Evolutionary conservation across 768 basidiomycete genomes (phyloP), one percentile per base, ranked within the genome.

Genomic region (Dentipellis sp.): DNA sequence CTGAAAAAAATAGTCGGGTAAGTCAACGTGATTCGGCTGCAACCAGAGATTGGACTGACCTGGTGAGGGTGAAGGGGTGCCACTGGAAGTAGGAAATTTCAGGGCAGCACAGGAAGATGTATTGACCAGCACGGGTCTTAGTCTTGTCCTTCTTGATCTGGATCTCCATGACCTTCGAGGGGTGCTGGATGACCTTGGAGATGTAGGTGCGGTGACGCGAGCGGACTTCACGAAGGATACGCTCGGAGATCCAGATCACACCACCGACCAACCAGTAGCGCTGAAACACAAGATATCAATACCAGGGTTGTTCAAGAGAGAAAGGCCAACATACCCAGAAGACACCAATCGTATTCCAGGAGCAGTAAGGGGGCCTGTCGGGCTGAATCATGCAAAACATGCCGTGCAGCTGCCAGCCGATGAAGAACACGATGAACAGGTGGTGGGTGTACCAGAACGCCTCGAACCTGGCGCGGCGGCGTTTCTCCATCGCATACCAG

Each of bases 71-170:
- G 78, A 97, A 97, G 9, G 94, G 93, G 66, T 97, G 94, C 89
- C 93, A 97, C 68, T 97, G 92, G 78, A 88, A 94, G 74, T 92
- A 95, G 17, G 88, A 91, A 48, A 97, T 76, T 70, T 92, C 89
- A 9, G 94, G 94, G 72, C 91, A 93, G 61, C 76, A 85, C 50
- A 97, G 70, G 76, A 95, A 94, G 68, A 97, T 90, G 70, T 97
- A 97, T 68, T 95, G 91, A 17, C 93, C 93, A 1, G 93, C 91
- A 10, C 85, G 79, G 29, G 81, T 83, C 1, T 75, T 84, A 0
- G 83, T 91, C 72, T 86, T 88, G 66, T 97, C 94, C 72, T 97
- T 97, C 78, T 94, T 97, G 78, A 97, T 94, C 70, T 97, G 95
- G 29, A 98, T 74, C 72, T 97, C 94, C 74, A 94, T 79, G 59